Percentiles rank a stretch among this genome's conserved stretches.
phyloP scores from a whole-genome alignment of 2,329 filamentous ascomycete species.

The Verticillium nubilum region DNA sequence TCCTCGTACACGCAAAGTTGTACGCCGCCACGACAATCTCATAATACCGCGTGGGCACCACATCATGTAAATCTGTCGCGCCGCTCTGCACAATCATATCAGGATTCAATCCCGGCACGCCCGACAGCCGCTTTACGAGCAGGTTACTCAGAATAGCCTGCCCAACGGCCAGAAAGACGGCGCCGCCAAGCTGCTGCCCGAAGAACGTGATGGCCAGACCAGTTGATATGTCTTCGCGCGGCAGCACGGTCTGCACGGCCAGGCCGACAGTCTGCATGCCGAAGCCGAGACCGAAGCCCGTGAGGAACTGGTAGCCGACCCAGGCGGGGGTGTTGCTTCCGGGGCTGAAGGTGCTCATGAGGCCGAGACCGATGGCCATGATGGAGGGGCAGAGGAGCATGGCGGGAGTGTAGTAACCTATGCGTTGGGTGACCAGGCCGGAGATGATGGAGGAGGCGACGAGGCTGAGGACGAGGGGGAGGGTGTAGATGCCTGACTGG shows the following conservation, averaged over 20 bases:
- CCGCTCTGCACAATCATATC: constrained; percentile 18
- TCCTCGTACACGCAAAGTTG: constrained; percentile 34
- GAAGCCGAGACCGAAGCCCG: constrained; percentile 35
- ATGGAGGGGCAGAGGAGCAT: constrained; percentile 30
- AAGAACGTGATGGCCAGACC: constrained; percentile 42
- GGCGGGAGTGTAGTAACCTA: constrained; percentile 40
- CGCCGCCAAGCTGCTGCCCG: constrained; percentile 33
- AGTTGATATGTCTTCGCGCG: constrained; percentile 34
- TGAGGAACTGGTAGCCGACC: constrained; percentile 39
- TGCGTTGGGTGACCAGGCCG: constrained; percentile 26
- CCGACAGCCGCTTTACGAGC: constrained; percentile 31
- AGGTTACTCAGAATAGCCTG: constrained; percentile 46
- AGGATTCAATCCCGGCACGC: constrained; percentile 28
- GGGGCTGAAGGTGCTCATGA: constrained; percentile 34
- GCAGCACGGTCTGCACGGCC: constrained; percentile 39
- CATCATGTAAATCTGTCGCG: constrained; percentile 18
- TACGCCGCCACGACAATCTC: constrained; percentile 33
- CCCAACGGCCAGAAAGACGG: constrained; percentile 45
- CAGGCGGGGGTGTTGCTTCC: constrained; percentile 28
- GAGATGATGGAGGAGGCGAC: constrained; percentile 27
- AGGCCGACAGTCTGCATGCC: constrained; percentile 38
- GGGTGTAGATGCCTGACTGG: constrained; percentile 32
- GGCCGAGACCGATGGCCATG: constrained; percentile 29
- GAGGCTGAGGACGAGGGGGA: constrained; percentile 32
- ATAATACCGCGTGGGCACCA: constrained; percentile 21